Conservation (phyloP, 495 filamentous ascomycete species). For the Neurospora sp. region DNA sequence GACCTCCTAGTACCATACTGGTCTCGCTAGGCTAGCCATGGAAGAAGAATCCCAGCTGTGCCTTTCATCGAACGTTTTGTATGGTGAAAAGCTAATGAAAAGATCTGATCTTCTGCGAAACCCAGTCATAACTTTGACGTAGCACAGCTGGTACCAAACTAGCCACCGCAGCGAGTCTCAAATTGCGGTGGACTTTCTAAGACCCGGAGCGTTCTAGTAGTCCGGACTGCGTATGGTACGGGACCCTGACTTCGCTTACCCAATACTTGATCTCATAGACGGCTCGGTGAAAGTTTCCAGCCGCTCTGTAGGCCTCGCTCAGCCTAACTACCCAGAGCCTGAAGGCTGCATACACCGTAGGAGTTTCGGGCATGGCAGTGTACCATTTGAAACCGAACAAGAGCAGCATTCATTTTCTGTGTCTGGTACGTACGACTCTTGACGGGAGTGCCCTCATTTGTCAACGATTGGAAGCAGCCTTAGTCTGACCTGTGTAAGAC, state of each 20-base stretch:
- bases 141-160: not conserved
- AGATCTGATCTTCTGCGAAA: not conserved
- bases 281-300: not conserved
- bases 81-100: not conserved
- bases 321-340: not conserved
- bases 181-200: not conserved
- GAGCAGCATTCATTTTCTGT: no score
- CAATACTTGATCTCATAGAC: not conserved
- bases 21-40: not conserved
- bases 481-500: not conserved
- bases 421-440: no score
- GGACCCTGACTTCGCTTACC: not conserved
- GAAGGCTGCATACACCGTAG: not conserved
- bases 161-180: not conserved
- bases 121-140: not conserved
- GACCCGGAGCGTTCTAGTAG: not conserved
- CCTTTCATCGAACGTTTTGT: not conserved
- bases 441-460: not conserved
- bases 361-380: no score
- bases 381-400: not conserved
- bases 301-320: not conserved
- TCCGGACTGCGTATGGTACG: not conserved
- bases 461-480: not conserved
- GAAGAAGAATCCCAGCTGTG: not conserved
- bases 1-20: not conserved